A percentile compares a stretch with the other conserved stretches of the same genome.
Conservation (phyloP, 2,329 filamentous ascomycete genomes). For the Fusarium sp. region DNA sequence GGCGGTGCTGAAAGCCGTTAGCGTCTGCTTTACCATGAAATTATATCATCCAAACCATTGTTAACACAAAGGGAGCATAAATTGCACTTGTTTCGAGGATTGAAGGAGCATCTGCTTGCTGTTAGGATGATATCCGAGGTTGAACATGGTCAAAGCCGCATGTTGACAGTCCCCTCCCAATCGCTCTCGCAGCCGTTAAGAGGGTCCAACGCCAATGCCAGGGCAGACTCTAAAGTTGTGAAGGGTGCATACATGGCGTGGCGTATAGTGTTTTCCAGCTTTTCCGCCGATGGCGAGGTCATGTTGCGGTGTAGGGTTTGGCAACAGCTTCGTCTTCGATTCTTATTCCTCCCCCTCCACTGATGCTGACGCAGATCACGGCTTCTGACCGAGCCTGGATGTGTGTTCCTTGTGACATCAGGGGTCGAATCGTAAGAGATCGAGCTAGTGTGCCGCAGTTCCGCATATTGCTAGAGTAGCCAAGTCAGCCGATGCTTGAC, state of each 20-base stretch:
- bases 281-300: constrained; percentile 13
- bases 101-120: background rate
- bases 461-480: background rate
- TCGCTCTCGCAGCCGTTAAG: background rate
- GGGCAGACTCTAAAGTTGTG: background rate
- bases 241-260: background rate
- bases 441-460: background rate
- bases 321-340: background rate
- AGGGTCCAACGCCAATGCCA: background rate
- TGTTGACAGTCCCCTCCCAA: background rate
- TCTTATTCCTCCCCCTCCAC: constrained; percentile 16
- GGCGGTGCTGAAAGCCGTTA: background rate
- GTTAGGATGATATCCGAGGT: constrained; percentile 9
- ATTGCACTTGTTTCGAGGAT: background rate
- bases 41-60: too few relatives aligned
- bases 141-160: background rate
- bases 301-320: background rate
- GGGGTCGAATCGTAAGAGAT: constrained; percentile 8
- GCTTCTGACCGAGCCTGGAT: constrained; percentile 20
- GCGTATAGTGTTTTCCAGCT: constrained; percentile 2
- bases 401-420: background rate
- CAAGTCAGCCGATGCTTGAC: constrained; percentile 12
- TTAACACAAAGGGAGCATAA: background rate
- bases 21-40: background rate
- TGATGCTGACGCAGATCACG: background rate